A percentile compares a stretch with the other conserved stretches of the same genome.
phyloP scores from a whole-genome alignment of 345 rosid genomes.

The Luvunga scandens region DNA sequence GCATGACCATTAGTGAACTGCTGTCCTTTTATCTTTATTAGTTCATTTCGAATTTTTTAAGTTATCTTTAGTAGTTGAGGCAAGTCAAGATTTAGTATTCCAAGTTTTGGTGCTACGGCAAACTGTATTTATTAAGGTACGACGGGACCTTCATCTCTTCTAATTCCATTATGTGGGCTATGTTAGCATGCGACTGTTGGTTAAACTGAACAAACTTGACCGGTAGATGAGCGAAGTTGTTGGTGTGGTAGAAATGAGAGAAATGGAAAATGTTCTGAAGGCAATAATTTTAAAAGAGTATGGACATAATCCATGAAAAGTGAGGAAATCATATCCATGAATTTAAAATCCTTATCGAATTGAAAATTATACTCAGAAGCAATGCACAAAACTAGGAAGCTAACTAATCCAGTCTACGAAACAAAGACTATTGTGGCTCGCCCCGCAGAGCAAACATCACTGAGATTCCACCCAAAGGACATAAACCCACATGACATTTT shows the following conservation, averaged over 20 bases:
- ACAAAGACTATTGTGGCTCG: neutral
- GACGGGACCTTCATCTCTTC: neutral
- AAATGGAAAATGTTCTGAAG: neutral
- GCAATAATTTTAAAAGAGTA: neutral
- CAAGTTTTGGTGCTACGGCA: neutral
- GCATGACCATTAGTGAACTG: neutral
- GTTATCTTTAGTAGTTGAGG: too few species aligned
- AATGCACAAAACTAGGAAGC: neutral
- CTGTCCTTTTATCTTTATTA: neutral
- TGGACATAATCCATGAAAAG: neutral
- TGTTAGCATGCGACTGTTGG: neutral
- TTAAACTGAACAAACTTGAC: neutral
- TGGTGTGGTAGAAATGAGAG: neutral
- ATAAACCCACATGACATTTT: constrained; percentile 36
- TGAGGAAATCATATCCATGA: neutral
- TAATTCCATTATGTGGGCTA: neutral
- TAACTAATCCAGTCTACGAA: neutral
- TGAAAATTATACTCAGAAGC: neutral
- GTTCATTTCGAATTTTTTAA: neutral
- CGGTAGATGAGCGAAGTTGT: neutral
- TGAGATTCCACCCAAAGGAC: constrained; percentile 43
- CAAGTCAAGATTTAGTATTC: neutral
- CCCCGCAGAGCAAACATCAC: neutral
- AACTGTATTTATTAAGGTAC: neutral
- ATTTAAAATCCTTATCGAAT: neutral